These are phyloP conservation scores for Vitis rotundifolia DNA, from an alignment of 164 flowering plant species.

Conservation along the genomic window DNA sequence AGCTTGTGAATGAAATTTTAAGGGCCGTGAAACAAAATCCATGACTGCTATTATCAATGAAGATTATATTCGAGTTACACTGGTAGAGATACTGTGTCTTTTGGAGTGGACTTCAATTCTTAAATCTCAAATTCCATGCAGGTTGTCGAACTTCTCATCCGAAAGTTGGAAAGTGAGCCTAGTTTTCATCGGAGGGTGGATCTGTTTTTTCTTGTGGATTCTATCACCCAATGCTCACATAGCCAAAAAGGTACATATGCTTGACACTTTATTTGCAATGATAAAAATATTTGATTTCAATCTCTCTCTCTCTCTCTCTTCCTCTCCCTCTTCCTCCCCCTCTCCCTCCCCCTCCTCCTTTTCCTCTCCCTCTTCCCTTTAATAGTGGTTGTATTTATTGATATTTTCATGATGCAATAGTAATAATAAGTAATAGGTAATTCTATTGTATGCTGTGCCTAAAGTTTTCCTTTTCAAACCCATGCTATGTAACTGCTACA, in stretches of 20 bases:
- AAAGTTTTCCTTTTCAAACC: too few relatives aligned
- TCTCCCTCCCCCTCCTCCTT: too few relatives aligned
- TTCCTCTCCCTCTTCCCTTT: too few relatives aligned
- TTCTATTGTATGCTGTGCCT: too few relatives aligned
- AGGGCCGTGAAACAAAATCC: not conserved
- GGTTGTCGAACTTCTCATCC: slow-evolving; percentile 96
- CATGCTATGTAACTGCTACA: not conserved
- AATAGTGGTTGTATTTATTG: too few relatives aligned
- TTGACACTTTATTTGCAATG: not conserved
- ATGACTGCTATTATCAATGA: too few relatives aligned
- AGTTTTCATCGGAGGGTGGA: slow-evolving; percentile 89
- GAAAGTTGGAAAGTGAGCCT: slow-evolving; percentile 81
- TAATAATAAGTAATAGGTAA: too few relatives aligned
- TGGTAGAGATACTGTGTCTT: too few relatives aligned
- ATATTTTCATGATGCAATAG: too few relatives aligned
- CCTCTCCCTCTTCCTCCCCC: too few relatives aligned
- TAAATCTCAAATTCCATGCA: slow-evolving; percentile 26
- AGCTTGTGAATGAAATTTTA: not conserved
- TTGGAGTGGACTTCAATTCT: not conserved
- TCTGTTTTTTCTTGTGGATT: slow-evolving; percentile 92
- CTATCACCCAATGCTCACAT: slow-evolving; percentile 96
- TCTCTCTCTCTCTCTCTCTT: not conserved
- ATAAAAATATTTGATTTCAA: not conserved
- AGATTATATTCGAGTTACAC: too few relatives aligned
- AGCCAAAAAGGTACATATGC: slow-evolving; percentile 76